phyloP scores from a whole-genome alignment of 2,329 filamentous ascomycete genomes.

The Epicoccum sorghinum region DNA sequence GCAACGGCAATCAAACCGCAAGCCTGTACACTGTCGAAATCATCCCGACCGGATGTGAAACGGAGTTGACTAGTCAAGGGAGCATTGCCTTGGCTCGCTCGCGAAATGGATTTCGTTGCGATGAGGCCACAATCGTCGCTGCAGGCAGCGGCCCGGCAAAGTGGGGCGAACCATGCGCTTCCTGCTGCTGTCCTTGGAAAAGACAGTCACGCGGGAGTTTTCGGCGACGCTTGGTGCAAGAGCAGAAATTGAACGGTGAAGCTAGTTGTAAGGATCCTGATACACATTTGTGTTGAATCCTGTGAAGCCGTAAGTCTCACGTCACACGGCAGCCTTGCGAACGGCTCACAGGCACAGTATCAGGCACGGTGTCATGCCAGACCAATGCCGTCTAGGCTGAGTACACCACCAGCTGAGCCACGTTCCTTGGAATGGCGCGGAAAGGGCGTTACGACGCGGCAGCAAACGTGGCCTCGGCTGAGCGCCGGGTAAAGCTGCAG shows the following conservation, averaged over 20 bases:
- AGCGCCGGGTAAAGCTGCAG: conserved; percentile 12
- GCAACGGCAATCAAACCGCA: background rate
- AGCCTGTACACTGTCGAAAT: background rate
- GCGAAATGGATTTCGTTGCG: background rate
- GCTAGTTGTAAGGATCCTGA: conserved; percentile 14
- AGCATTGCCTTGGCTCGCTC: background rate
- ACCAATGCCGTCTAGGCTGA: conserved; percentile 14
- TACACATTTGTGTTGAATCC: conserved; percentile 15
- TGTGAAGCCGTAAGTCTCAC: conserved; percentile 12
- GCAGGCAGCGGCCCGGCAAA: conserved; percentile 15
- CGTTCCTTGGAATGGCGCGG: conserved; percentile 4
- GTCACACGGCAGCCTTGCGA: conserved; percentile 19
- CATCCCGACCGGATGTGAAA: background rate
- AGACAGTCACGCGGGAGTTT: conserved; percentile 11
- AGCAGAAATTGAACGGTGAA: conserved; percentile 10
- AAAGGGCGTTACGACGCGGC: conserved; percentile 13
- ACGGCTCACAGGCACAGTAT: conserved; percentile 6
- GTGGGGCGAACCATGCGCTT: conserved; percentile 12
- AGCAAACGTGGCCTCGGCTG: conserved; percentile 15
- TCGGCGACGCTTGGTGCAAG: background rate
- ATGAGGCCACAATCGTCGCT: conserved; percentile 16
- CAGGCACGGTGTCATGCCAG: conserved; percentile 12
- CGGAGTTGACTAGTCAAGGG: background rate
- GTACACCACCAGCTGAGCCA: conserved; percentile 13
- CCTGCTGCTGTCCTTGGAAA: conserved; percentile 5